These are phyloP conservation scores for Fonsecaea monophora DNA, from an alignment of 2,329 filamentous ascomycete species.

Conservation along the genomic window DNA sequence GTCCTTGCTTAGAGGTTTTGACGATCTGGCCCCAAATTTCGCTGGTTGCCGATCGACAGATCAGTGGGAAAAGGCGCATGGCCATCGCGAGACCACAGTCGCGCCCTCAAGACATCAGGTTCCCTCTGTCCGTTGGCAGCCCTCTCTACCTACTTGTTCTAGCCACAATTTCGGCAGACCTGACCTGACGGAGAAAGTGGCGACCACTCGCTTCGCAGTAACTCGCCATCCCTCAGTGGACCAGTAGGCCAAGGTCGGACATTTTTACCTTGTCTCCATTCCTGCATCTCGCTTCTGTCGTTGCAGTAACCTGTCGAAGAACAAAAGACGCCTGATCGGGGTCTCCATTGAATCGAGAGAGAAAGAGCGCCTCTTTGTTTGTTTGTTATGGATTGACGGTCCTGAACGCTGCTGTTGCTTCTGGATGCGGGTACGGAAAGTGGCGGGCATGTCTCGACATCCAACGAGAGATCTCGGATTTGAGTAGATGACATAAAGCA, in stretches of 20 bases:
- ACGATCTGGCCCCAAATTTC: slow-evolving; percentile 33
- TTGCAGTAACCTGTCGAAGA: slow-evolving; percentile 23
- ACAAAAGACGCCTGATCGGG: background rate
- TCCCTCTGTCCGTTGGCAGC: slow-evolving; percentile 20
- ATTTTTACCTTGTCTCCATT: slow-evolving; percentile 28
- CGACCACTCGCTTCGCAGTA: slow-evolving; percentile 30
- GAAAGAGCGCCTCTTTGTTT: slow-evolving; percentile 8
- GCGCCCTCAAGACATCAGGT: slow-evolving; percentile 10
- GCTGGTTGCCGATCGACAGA: slow-evolving; percentile 32
- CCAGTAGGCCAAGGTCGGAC: slow-evolving; percentile 32
- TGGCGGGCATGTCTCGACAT: slow-evolving; percentile 26
- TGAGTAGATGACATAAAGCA: slow-evolving; percentile 3
- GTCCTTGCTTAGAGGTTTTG: slow-evolving; percentile 18
- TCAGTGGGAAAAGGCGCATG: slow-evolving; percentile 28
- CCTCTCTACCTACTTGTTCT: slow-evolving; percentile 15
- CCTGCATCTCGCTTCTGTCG: slow-evolving; percentile 34
- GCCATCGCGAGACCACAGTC: slow-evolving; percentile 25
- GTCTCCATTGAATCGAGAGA: slow-evolving; percentile 6
- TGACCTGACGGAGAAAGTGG: slow-evolving; percentile 31
- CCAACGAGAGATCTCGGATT: slow-evolving; percentile 8
- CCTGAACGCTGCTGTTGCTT: slow-evolving; percentile 10
- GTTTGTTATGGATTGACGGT: slow-evolving; percentile 13
- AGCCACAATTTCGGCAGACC: slow-evolving; percentile 29
- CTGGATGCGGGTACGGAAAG: slow-evolving; percentile 17
- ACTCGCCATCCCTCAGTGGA: slow-evolving; percentile 26